These are phyloP conservation scores for Dictyostelium capitatum DNA, from an alignment of 78 protist species.

Conservation along the genomic window DNA sequence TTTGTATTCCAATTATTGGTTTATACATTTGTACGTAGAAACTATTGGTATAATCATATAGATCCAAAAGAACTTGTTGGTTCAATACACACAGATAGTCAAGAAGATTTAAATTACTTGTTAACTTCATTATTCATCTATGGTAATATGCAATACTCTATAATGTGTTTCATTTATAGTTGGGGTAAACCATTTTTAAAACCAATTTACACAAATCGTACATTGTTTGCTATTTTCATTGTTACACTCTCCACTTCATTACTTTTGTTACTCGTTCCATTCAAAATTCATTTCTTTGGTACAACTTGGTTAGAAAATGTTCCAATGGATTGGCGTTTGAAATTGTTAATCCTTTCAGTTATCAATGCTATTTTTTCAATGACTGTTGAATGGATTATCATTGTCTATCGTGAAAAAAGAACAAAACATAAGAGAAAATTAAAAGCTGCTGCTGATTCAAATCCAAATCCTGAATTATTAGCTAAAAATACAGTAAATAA, in stretches of 20 bases:
- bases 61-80: background rate
- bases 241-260: conserved; percentile 15
- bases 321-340: conserved; percentile 18
- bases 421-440: conserved; percentile 13
- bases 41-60: conserved; percentile 53
- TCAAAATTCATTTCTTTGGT: background rate
- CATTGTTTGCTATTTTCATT: conserved; percentile 20
- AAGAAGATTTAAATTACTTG: background rate
- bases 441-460: background rate
- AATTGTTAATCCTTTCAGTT: conserved; percentile 5
- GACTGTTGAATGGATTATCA: conserved; percentile 36
- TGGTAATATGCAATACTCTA: conserved; percentile 67
- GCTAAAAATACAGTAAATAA: conserved; percentile 14
- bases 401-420: background rate
- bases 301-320: background rate
- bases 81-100: background rate
- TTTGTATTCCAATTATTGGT: conserved; percentile 31
- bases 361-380: conserved; percentile 28
- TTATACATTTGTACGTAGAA: conserved; percentile 16
- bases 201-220: conserved; percentile 58
- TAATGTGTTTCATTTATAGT: conserved; percentile 50
- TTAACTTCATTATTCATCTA: conserved; percentile 31
- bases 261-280: conserved; percentile 12
- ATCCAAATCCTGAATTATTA: background rate
- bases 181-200: conserved; percentile 69